A percentile compares a stretch with the other conserved stretches of the same genome.
These are phyloP conservation scores for Sisymbrium irio DNA, from an alignment of 345 rosid genomes.

Conservation along the genomic window DNA sequence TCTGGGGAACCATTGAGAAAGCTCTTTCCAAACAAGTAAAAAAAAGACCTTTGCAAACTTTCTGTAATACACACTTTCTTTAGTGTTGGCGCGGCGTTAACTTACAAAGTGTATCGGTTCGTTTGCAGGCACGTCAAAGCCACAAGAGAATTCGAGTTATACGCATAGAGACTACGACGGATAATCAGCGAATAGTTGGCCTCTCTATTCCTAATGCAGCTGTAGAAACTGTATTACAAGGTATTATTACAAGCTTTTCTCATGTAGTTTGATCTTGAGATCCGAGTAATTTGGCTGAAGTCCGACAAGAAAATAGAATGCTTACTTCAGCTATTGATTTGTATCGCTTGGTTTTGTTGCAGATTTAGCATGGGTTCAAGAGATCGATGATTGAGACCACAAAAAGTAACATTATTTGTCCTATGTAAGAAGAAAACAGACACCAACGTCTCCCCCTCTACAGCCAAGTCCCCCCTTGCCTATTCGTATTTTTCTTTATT, in stretches of 20 bases:
- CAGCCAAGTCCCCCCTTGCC: constrained; percentile 17
- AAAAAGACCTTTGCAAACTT: not conserved
- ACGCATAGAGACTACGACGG: constrained; percentile 79
- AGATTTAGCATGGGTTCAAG: constrained; percentile 98
- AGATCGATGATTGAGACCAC: constrained; percentile 60
- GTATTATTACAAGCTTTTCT: constrained; percentile 35
- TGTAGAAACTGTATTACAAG: constrained; percentile 88
- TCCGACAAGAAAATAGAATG: not conserved
- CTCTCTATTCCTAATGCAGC: constrained; percentile 91
- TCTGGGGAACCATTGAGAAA: constrained; percentile 97
- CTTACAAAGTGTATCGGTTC: not conserved
- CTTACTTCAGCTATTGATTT: not conserved
- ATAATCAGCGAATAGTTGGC: constrained; percentile 79
- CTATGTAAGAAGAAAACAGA: constrained; percentile 16
- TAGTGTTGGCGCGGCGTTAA: not conserved
- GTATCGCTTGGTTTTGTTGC: constrained; percentile 22
- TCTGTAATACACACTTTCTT: not conserved
- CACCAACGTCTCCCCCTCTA: not conserved
- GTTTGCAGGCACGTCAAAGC: constrained; percentile 72
- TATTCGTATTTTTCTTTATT: constrained; percentile 19
- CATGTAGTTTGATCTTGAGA: not conserved
- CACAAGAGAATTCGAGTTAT: constrained; percentile 89
- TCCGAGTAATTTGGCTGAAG: not conserved
- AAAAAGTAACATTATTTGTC: not conserved
- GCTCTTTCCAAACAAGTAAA: constrained; percentile 93